Conservation (phyloP, 73 alveolate species). For the Breviolum minutum region DNA sequence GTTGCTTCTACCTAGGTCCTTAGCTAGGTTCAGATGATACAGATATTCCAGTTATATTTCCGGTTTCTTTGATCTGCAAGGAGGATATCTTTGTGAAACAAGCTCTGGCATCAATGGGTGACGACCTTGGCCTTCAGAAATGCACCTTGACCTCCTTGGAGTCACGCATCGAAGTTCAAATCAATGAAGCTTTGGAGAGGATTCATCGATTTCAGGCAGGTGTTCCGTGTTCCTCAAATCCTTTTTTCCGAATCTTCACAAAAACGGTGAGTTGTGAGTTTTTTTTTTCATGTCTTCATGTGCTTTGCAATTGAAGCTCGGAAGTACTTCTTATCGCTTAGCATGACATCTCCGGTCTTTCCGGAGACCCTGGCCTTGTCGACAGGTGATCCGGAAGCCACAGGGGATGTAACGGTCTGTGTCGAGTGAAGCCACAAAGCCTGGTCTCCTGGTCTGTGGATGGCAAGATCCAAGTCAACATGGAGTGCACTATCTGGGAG, state of each 20-base stretch:
- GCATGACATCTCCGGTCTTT: too few species aligned
- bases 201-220: constrained; percentile 26
- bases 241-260: not conserved
- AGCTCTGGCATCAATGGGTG: constrained; percentile 31
- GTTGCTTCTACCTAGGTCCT: not conserved
- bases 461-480: too few species aligned
- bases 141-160: constrained; percentile 29
- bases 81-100: not conserved
- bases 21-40: too few species aligned
- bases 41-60: too few species aligned
- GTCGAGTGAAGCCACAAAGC: too few species aligned
- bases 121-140: not conserved
- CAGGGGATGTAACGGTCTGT: not conserved
- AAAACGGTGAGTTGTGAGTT: not conserved
- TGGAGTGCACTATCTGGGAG: too few species aligned
- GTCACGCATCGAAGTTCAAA: not conserved
- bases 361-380: not conserved
- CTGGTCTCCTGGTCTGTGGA: too few species aligned
- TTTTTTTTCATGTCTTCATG: not conserved
- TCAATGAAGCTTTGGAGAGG: constrained; percentile 52
- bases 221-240: not conserved
- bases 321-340: too few species aligned
- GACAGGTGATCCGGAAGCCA: constrained; percentile 41
- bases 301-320: not conserved
- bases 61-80: not conserved